Conservation (phyloP, 495 filamentous ascomycete species). For the Penicillium ochrochloron region DNA sequence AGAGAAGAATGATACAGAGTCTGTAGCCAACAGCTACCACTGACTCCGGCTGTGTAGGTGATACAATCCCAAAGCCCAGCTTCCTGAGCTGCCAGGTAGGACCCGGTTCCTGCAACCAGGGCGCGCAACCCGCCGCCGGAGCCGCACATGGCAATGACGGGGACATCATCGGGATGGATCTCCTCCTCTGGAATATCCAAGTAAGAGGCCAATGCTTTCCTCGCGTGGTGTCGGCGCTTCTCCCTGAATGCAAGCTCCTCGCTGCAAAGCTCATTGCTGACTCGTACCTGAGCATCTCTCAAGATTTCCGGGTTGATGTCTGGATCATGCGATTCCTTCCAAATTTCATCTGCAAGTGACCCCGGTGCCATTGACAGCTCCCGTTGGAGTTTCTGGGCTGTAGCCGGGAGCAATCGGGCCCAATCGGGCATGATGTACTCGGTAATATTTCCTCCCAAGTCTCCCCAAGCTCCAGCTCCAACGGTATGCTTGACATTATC, state of each 20-base stretch:
- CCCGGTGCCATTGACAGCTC: slow-evolving; percentile 87
- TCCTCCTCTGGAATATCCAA: slow-evolving; percentile 75
- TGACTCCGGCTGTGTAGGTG: slow-evolving; percentile 93
- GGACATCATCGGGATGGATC: slow-evolving; percentile 90
- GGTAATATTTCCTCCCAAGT: slow-evolving; percentile 66
- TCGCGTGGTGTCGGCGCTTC: slow-evolving; percentile 65
- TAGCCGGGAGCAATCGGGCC: slow-evolving; percentile 75
- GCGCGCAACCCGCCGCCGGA: slow-evolving; percentile 91
- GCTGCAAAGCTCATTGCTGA: slow-evolving; percentile 79
- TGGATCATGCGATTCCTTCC: slow-evolving; percentile 85
- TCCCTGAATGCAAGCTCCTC: slow-evolving; percentile 77
- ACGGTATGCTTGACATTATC: slow-evolving; percentile 56
- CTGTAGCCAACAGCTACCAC: slow-evolving; percentile 95
- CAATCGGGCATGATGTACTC: slow-evolving; percentile 80
- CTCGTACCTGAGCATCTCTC: slow-evolving; percentile 76
- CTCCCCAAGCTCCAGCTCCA: slow-evolving; percentile 61
- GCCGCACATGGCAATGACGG: slow-evolving; percentile 88
- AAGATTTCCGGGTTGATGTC: slow-evolving; percentile 83
- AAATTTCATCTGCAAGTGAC: slow-evolving; percentile 88
- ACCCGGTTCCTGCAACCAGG: slow-evolving; percentile 85
- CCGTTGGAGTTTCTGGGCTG: slow-evolving; percentile 79
- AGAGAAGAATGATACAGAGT: slow-evolving; percentile 87
- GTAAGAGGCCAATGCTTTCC: slow-evolving; percentile 77
- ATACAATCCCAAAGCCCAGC: slow-evolving; percentile 89
- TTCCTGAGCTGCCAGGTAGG: slow-evolving; percentile 77